Conservation (phyloP, 768 basidiomycete genomes). For the Asterophora lycoperdoides region DNA sequence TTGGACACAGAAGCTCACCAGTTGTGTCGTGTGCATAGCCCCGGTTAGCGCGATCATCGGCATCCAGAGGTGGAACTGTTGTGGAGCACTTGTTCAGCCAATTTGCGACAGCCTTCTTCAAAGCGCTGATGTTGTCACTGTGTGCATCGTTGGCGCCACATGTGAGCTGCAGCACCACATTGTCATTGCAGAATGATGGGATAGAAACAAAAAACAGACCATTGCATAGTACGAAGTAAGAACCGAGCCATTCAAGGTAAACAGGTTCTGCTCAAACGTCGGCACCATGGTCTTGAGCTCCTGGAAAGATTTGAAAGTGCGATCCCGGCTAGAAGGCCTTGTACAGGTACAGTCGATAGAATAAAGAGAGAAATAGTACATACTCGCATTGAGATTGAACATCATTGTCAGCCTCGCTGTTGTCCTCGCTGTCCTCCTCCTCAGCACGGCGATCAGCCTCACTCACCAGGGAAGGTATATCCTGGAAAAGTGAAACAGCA, state of each 20-base stretch:
- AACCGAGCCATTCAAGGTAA: background rate
- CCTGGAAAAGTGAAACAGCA: background rate
- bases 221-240: background rate
- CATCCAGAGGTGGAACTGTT: no score
- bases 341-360: background rate
- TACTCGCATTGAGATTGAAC: background rate
- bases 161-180: no score
- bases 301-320: background rate
- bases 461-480: background rate
- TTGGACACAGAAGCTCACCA: no score
- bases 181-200: no score
- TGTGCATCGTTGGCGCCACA: no score
- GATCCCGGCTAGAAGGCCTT: background rate
- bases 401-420: background rate
- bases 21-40: no score
- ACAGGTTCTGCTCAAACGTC: background rate
- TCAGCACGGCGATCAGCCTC: background rate
- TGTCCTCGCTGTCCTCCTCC: background rate
- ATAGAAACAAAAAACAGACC: no score
- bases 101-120: no score
- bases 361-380: background rate
- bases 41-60: no score
- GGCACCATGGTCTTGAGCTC: background rate
- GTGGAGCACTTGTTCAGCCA: no score
- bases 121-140: no score